Evolutionary conservation across 495 filamentous ascomycete species (phyloP).

Genomic region (Penicillium silybi): DNA sequence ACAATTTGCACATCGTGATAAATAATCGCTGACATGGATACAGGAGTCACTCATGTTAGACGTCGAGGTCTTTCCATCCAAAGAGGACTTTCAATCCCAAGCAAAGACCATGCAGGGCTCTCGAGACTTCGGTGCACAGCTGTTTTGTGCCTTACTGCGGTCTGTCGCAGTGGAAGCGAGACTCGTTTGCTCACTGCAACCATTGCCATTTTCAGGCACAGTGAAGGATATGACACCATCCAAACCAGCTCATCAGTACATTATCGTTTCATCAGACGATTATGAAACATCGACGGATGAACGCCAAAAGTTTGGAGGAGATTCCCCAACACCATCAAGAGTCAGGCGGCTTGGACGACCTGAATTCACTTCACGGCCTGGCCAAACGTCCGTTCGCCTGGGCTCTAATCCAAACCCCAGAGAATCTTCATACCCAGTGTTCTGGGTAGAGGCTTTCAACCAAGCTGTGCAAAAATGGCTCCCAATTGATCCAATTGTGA

Average conservation of each 20-base stretch:
- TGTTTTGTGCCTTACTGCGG: conserved; percentile 84
- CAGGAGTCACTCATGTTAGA: conserved; percentile 37
- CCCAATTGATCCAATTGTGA: conserved; percentile 80
- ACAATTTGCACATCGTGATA: not conserved
- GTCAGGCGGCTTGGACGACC: conserved; percentile 43
- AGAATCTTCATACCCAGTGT: conserved; percentile 70
- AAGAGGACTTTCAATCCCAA: conserved; percentile 65
- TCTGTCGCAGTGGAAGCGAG: conserved; percentile 74
- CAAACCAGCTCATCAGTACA: conserved; percentile 33
- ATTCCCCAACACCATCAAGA: conserved; percentile 17
- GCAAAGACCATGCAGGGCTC: conserved; percentile 68
- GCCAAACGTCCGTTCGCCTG: conserved; percentile 4
- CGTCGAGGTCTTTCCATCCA: conserved; percentile 49
- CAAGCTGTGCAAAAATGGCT: conserved; percentile 84
- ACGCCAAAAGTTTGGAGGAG: conserved; percentile 1
- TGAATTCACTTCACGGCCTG: conserved; percentile 27
- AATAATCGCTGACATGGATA: conserved; percentile 1
- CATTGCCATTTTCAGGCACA: conserved; percentile 65
- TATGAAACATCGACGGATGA: conserved; percentile 30
- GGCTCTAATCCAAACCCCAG: conserved; percentile 19
- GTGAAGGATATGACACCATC: conserved; percentile 45
- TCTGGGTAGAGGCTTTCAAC: conserved; percentile 92
- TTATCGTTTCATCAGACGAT: conserved; percentile 39
- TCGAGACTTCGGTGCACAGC: conserved; percentile 81
- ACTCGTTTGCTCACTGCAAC: conserved; percentile 88